A percentile compares a stretch with the other conserved stretches of the same genome.
Conservation (phyloP, 2,329 filamentous ascomycete genomes). For the Mariannaea sp. region DNA sequence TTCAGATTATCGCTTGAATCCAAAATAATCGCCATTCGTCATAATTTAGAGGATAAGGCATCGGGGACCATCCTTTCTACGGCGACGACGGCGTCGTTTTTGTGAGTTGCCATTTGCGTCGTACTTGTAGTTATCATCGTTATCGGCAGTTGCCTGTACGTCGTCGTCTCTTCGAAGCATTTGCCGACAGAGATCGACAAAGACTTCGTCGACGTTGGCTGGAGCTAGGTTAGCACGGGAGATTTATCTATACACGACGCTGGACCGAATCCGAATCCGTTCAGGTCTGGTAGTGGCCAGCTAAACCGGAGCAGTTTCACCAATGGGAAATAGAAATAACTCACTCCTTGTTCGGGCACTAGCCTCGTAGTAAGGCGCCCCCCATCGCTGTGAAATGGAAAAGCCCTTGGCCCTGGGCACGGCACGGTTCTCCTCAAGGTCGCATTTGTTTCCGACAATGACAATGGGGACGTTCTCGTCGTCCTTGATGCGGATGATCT, state of each 20-base stretch:
- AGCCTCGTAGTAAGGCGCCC: constrained; percentile 88
- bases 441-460: constrained; percentile 90
- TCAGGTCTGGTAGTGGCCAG: neutral
- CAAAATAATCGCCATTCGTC: neutral
- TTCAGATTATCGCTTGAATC: constrained; percentile 20
- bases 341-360: constrained; percentile 76
- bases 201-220: constrained; percentile 90
- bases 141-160: constrained; percentile 40
- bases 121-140: constrained; percentile 50
- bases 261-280: constrained; percentile 12
- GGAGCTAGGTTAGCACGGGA: constrained; percentile 31
- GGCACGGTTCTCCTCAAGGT: constrained; percentile 82
- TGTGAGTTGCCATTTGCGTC: constrained; percentile 39
- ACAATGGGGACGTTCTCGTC: constrained; percentile 85
- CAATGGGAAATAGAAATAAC: constrained; percentile 32
- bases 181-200: constrained; percentile 81
- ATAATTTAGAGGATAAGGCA: constrained; percentile 50
- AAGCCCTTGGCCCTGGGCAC: constrained; percentile 82
- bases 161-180: constrained; percentile 76
- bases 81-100: constrained; percentile 39
- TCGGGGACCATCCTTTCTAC: constrained; percentile 44
- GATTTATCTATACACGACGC: constrained; percentile 16
- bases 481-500: constrained; percentile 90
- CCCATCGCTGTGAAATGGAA: constrained; percentile 84
- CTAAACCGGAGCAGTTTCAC: no score